Evolutionary conservation across 1,139 yeast species (phyloP).

Genomic region (Blastobotrys indianensis): DNA sequence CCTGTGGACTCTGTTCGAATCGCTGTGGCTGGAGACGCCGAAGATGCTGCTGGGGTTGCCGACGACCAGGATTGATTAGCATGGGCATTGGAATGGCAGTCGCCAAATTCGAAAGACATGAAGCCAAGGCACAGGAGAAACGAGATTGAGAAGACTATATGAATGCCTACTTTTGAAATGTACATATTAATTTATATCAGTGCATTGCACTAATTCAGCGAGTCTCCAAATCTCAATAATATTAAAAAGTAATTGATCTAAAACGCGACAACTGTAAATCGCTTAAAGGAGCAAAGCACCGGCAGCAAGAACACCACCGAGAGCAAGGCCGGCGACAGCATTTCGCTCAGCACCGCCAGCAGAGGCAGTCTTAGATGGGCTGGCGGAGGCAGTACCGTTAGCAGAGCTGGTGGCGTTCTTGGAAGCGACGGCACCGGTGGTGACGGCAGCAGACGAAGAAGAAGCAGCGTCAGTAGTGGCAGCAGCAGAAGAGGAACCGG

Average conservation of each 20-base stretch:
- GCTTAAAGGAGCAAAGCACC: conserved; percentile 7
- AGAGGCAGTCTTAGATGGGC: neutral
- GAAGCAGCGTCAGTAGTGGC: neutral
- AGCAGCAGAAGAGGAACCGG: neutral
- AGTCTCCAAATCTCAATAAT: no score
- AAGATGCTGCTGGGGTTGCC: no score
- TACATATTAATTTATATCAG: neutral
- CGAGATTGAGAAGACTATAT: neutral
- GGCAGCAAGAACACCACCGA: conserved; percentile 10
- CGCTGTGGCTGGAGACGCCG: no score
- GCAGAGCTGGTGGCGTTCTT: neutral
- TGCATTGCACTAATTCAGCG: no score
- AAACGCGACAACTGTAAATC: neutral
- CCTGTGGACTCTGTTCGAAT: no score
- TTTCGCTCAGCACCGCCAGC: conserved; percentile 8
- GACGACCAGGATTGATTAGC: no score
- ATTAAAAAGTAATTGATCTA: neutral
- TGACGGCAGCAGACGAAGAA: neutral
- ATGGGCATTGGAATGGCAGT: no score
- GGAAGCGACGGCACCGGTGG: conserved; percentile 1
- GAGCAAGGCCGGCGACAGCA: conserved; percentile 9
- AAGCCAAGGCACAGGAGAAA: neutral
- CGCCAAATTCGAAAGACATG: no score
- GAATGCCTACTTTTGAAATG: neutral
- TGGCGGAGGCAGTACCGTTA: neutral